Evolutionary conservation across 2,329 filamentous ascomycete genomes (phyloP), one percentile per base, ranked within the genome.

Genomic region (Penicillium sp.): DNA sequence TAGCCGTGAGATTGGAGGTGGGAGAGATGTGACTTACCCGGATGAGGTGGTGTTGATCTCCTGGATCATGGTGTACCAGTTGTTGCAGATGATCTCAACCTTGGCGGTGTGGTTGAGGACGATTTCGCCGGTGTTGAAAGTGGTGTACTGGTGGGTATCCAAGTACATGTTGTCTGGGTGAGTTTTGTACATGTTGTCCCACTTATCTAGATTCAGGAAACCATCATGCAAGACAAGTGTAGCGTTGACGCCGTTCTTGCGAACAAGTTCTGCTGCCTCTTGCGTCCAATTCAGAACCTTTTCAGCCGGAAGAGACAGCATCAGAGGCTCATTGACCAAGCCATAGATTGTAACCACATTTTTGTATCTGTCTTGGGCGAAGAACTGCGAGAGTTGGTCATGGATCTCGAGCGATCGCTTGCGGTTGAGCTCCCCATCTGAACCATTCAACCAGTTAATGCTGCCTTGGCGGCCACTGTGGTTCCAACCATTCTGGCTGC

Each of bases 111-210:
- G 94, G 52, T 87, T 87, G 67, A 88, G 87, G 45, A 85, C 83
- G 67, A 99, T 88, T 73, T 96, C 90, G 61, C 88, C 86, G 38
- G 85, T 84, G 80, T 99, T 97, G 82, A 99, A 99, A 73, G 97
- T 97, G 67, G 96, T 90, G 73, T 99, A 99, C 74, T 97, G 93
- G 75, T 99, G 94, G 36, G 95, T 94, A 74, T 99, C 94, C n/a
- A 99, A 84, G 16, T 96, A 83, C 60, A 97, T 79, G 21, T 72
- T 68, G 59, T 87, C 83, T 44, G 87, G 80, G 67, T 89, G 83
- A 21, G 82, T 80, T 62, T 88, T 83, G 62, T 97, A 83, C 70
- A 89, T 82, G 39, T 90, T 90, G 71, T 96, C 87, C 94, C 94
- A 99, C 67, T 95, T 93, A 61, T 82, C 81, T 4, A 97, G 83